Base-by-base conservation (phyloP, 2,329 filamentous ascomycete genomes). In the Botrytis tulipae region DNA sequence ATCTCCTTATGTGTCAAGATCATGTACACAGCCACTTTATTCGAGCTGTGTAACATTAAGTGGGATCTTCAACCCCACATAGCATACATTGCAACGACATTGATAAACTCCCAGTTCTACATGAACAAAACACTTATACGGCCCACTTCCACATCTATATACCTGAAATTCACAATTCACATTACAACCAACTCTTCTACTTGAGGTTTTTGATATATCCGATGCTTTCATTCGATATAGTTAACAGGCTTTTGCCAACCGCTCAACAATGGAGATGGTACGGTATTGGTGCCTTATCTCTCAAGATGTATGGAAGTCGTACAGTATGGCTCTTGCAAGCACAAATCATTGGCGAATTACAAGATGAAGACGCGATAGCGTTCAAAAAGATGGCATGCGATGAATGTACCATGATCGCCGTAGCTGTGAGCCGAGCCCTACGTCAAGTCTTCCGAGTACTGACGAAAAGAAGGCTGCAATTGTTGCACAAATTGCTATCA, bases 391-490 rank as follows among this genome's bases (percentile, higher is more conserved):
- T 68, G 48, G 46, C 65, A 68, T 68, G 22, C 22, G 65, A 54
- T 40, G 65, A 68, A 54, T 68, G 65, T 29, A 68, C 35, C 20
- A 66, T 66, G 62, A 66, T 66, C 32, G 62, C 62, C 20, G 42
- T 66, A 46, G 42, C 62, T 46, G 62, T 48, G n/a, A 66, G 42
- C 42, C 4, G 22, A 32, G 18, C 20, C 40, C 22, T 14, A 35
- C 29, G 14, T 1, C 62, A 66, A 18, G 14, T 29, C 18, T 40
- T 25, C 12, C 2, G 0, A 18, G 7, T 68, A 42, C 32, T 68
- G 32, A 68, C 7, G 9, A n/a, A 68, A 54, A 12, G 40, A 68
- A 68, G 46, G 32, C 66, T 32, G 66, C 66, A 42, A 68, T 54
- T 16, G 25, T 68, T 20, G 66, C 46, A 2, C 66, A 68, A 20